Conservation (phyloP, 768 basidiomycete species). For the Dendrothele bispora region DNA sequence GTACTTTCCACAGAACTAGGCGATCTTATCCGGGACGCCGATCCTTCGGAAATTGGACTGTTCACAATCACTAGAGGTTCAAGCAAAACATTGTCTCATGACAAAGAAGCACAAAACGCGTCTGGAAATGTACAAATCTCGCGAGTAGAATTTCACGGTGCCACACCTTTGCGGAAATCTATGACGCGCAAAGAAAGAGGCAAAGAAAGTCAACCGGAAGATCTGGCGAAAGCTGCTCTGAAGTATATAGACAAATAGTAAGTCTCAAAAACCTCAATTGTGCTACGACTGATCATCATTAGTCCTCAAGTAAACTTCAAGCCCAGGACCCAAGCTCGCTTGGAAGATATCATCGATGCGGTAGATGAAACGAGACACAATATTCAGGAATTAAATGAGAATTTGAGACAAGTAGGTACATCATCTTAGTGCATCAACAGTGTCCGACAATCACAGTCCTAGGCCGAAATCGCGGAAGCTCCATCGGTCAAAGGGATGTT, state of each 20-base stretch:
- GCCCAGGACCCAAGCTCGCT: constrained; percentile 48
- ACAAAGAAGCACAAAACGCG: constrained; percentile 30
- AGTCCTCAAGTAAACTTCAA: constrained; percentile 36
- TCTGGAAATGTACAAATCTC: constrained; percentile 45
- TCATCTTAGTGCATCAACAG: too few species aligned
- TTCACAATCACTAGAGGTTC: constrained; percentile 54
- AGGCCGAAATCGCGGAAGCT: constrained; percentile 23
- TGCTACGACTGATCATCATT: constrained; percentile 10
- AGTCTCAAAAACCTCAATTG: constrained; percentile 30
- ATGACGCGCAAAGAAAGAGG: constrained; percentile 38
- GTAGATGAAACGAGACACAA: too few species aligned
- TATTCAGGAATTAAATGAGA: constrained; percentile 33
- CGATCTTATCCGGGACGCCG: constrained; percentile 79
- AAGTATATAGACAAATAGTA: constrained; percentile 80
- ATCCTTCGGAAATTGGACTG: constrained; percentile 75
- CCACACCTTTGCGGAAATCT: constrained; percentile 64
- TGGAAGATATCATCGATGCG: too few species aligned
- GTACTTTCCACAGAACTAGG: constrained; percentile 63
- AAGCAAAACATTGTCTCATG: constrained; percentile 19
- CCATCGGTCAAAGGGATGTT: constrained; percentile 33
- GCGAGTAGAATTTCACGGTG: constrained; percentile 66
- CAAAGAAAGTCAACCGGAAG: constrained; percentile 64
- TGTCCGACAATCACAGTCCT: too few species aligned
- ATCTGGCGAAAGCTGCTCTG: constrained; percentile 73
- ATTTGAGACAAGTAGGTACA: constrained; percentile 33